Evolutionary conservation across 192 early-diverging fungal species (phyloP).

Genomic region (Umbelopsis sp.): DNA sequence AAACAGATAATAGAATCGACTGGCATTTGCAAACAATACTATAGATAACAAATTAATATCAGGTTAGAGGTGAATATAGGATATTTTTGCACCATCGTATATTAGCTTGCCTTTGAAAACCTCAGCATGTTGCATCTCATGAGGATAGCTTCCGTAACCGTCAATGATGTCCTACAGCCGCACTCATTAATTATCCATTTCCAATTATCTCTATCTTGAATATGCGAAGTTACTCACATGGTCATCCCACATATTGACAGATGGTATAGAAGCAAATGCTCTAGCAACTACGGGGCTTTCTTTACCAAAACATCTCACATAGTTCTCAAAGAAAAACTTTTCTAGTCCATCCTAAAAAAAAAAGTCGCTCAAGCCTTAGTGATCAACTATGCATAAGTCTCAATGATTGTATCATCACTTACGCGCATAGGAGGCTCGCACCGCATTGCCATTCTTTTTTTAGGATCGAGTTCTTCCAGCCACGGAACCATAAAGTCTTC

Average conservation of each 20-base stretch:
- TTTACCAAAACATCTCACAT: slow-evolving; percentile 34
- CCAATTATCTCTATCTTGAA: background rate
- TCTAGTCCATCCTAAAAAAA: slow-evolving; percentile 26
- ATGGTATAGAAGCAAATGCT: slow-evolving; percentile 76
- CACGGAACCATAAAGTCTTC: slow-evolving; percentile 63
- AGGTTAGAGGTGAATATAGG: background rate
- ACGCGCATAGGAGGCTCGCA: slow-evolving; percentile 17
- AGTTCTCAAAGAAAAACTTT: slow-evolving; percentile 38
- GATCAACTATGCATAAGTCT: background rate
- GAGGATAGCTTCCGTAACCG: slow-evolving; percentile 84
- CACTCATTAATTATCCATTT: background rate
- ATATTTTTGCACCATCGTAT: background rate
- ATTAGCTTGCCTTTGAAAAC: slow-evolving; percentile 66
- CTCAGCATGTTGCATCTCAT: slow-evolving; percentile 66
- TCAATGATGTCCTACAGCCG: slow-evolving; percentile 67
- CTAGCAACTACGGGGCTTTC: slow-evolving; percentile 52
- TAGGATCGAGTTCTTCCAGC: slow-evolving; percentile 45
- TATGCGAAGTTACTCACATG: slow-evolving; percentile 51
- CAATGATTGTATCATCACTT: background rate
- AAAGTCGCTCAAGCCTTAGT: background rate
- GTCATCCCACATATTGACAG: slow-evolving; percentile 81
- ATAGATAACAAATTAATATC: background rate
- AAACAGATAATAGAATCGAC: slow-evolving; percentile 82
- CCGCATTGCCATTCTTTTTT: slow-evolving; percentile 31
- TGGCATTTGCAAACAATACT: slow-evolving; percentile 65